phyloP scores from a whole-genome alignment of 306 rosid genomes.

The Elaeagnus macrophylla region DNA sequence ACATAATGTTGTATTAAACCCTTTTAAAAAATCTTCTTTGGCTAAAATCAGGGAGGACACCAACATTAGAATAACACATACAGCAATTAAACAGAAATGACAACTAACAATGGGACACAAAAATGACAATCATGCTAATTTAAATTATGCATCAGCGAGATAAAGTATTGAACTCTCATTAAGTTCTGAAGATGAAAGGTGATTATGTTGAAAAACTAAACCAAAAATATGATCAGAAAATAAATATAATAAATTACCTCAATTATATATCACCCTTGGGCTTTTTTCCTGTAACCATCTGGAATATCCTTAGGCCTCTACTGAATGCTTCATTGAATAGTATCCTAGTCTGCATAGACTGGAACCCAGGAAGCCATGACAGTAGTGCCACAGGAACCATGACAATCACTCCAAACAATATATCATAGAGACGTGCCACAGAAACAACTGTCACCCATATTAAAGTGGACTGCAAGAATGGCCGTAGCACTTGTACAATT shows the following conservation, averaged over 20 bases:
- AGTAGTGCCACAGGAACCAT: slow-evolving; percentile 69
- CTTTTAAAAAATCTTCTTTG: too few species aligned
- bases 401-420: slow-evolving; percentile 59
- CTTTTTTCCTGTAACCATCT: slow-evolving; percentile 64
- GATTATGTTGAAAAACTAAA: too few species aligned
- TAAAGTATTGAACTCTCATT: too few species aligned
- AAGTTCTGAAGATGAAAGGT: too few species aligned
- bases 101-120: too few species aligned
- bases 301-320: slow-evolving; percentile 64
- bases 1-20: too few species aligned
- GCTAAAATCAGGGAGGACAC: too few species aligned
- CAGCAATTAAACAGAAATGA: too few species aligned
- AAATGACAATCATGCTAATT: too few species aligned
- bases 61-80: too few species aligned
- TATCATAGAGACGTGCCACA: slow-evolving; percentile 64
- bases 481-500: slow-evolving; percentile 75
- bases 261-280: slow-evolving; percentile 24
- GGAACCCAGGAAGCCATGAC: slow-evolving; percentile 89
- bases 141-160: too few species aligned
- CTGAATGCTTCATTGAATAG: slow-evolving; percentile 87
- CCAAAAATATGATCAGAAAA: neutral
- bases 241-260: slow-evolving; percentile 22
- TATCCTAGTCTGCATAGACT: slow-evolving; percentile 80
- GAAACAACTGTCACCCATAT: slow-evolving; percentile 54
- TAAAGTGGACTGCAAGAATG: slow-evolving; percentile 34